These are phyloP conservation scores for Lepidium sativum DNA, from an alignment of 345 rosid species.

Conservation along the genomic window DNA sequence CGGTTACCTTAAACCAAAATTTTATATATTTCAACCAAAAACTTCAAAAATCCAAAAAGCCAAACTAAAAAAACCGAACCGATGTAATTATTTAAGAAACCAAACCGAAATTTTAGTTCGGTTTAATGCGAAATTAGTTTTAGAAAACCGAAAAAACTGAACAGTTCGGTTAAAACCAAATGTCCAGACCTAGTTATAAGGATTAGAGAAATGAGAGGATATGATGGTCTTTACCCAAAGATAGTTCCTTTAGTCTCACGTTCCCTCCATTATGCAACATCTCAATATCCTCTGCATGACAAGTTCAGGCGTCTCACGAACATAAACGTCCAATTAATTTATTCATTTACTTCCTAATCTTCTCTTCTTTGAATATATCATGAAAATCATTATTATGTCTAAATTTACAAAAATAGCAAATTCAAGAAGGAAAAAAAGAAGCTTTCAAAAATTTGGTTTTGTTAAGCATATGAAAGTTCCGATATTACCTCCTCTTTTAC, in stretches of 20 bases:
- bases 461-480: conserved; percentile 6
- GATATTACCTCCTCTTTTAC: conserved; percentile 9
- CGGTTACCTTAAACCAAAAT: no score
- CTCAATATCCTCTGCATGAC: background rate
- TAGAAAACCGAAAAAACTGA: no score
- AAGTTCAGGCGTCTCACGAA: conserved; percentile 26
- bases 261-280: conserved; percentile 3
- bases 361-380: background rate
- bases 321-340: conserved; percentile 1
- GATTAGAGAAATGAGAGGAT: conserved; percentile 2
- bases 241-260: conserved; percentile 1
- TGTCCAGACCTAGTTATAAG: no score
- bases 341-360: background rate
- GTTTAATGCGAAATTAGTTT: no score
- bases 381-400: background rate
- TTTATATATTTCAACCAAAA: no score
- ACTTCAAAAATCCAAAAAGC: no score
- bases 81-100: no score
- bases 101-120: no score
- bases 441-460: background rate
- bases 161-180: no score
- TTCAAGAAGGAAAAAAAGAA: background rate
- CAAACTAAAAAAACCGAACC: no score
- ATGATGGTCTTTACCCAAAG: background rate
- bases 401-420: background rate